Conservation (phyloP, 208 protist genomes). For the Novymonas esmeraldas region DNA sequence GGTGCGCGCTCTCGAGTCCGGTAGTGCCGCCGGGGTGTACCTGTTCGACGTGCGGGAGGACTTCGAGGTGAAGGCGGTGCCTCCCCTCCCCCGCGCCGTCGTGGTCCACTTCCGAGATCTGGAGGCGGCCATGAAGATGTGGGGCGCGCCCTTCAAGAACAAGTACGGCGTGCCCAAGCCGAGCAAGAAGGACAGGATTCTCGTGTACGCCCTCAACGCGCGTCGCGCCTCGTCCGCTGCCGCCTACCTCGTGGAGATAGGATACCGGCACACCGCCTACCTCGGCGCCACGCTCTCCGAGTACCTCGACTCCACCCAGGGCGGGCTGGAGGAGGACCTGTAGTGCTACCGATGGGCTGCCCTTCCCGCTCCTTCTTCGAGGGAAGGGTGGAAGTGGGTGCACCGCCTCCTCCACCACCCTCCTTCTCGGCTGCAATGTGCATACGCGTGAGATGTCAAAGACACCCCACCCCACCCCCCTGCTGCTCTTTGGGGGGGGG, state of each 20-base stretch:
- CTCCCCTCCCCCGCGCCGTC: conserved; percentile 49
- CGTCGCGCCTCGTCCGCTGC: conserved; percentile 38
- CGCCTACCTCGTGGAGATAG: conserved; percentile 25
- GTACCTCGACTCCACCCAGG: conserved; percentile 41
- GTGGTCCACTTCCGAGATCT: conserved; percentile 62
- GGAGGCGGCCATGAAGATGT: conserved; percentile 48
- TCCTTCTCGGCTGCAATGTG: too few relatives aligned
- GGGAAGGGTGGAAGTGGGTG: too few relatives aligned
- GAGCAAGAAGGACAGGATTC: conserved; percentile 46
- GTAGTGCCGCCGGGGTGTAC: conserved; percentile 36
- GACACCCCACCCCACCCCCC: too few relatives aligned
- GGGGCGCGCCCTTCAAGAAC: conserved; percentile 37
- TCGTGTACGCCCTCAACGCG: conserved; percentile 54
- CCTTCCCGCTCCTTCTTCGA: too few relatives aligned
- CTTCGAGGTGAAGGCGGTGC: conserved; percentile 51
- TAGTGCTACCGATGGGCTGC: conserved; percentile 14
- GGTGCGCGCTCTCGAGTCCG: conserved; percentile 49
- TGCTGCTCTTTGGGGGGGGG: too few relatives aligned
- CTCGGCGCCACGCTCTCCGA: conserved; percentile 41
- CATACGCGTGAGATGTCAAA: too few relatives aligned
- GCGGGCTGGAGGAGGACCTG: conserved; percentile 51
- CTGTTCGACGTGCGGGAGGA: conserved; percentile 68
- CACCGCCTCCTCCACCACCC: too few relatives aligned
- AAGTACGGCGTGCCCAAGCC: conserved; percentile 67
- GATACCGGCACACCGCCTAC: conserved; percentile 37